phyloP scores from a whole-genome alignment of 192 early-diverging fungal genomes.

The Coemansia sp. region DNA sequence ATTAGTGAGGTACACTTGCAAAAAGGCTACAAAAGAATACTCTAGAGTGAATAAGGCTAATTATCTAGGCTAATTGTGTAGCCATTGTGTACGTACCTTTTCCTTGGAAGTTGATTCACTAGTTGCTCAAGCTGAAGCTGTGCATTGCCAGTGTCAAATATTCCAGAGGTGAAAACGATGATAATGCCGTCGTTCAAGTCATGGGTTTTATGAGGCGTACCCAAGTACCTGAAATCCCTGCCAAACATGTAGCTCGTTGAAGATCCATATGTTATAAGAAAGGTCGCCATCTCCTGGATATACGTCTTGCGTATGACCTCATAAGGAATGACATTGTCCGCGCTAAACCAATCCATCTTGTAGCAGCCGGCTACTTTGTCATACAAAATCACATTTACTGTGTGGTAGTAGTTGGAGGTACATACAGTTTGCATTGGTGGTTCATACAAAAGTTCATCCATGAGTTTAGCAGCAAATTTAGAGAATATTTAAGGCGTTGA shows the following conservation, averaged over 20 bases:
- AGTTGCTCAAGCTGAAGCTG: background rate
- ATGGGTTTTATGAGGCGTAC: background rate
- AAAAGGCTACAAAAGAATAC: background rate
- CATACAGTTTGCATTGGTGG: background rate
- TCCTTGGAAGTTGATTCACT: background rate
- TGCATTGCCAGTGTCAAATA: background rate
- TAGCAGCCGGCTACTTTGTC: background rate
- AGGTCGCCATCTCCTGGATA: background rate
- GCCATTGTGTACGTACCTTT: background rate
- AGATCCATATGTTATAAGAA: background rate
- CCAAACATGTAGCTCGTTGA: slow-evolving; percentile 1
- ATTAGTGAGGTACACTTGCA: background rate
- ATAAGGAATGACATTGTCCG: background rate
- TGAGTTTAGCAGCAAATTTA: background rate
- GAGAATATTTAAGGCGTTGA: background rate
- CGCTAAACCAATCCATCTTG: background rate
- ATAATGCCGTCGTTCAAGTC: background rate
- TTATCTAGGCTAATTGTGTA: background rate
- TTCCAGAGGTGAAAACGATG: background rate
- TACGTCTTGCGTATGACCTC: background rate
- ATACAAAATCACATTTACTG: background rate
- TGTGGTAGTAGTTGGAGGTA: background rate
- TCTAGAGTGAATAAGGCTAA: background rate
- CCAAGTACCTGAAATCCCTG: background rate
- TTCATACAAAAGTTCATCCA: background rate